Percentiles rank a stretch among this genome's conserved stretches.
Evolutionary conservation across 225 moss, liverwort and hornwort genomes (phyloP).

Genomic region (Marchantia paleacea): DNA sequence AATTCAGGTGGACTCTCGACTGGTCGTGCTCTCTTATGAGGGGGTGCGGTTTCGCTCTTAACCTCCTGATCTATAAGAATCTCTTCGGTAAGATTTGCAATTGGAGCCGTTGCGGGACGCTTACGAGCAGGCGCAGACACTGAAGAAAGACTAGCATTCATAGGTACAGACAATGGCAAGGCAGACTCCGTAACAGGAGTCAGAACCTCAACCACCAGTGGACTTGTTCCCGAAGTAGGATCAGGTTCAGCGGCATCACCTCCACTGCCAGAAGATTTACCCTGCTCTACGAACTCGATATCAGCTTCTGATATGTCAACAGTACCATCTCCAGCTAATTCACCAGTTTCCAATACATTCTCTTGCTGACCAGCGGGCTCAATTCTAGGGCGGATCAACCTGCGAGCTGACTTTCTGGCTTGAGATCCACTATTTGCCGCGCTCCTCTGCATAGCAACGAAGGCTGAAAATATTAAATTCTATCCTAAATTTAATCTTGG

Average conservation of each 20-base stretch:
- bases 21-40: slow-evolving; percentile 65
- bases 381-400: slow-evolving; percentile 83
- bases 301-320: slow-evolving; percentile 59
- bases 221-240: slow-evolving; percentile 32
- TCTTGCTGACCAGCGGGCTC: slow-evolving; percentile 66
- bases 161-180: slow-evolving; percentile 21
- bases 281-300: slow-evolving; percentile 52
- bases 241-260: slow-evolving; percentile 46
- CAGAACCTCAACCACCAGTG: slow-evolving; percentile 28
- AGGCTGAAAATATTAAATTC: background rate
- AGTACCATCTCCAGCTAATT: slow-evolving; percentile 51
- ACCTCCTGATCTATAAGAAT: slow-evolving; percentile 37
- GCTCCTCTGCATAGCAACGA: slow-evolving; percentile 8
- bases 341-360: slow-evolving; percentile 56
- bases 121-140: slow-evolving; percentile 52
- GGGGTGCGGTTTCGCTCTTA: slow-evolving; percentile 67
- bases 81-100: slow-evolving; percentile 44
- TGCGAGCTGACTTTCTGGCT: slow-evolving; percentile 72
- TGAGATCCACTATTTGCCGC: slow-evolving; percentile 47
- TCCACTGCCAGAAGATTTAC: slow-evolving; percentile 30
- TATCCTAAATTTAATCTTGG: too few species aligned
- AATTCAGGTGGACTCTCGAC: slow-evolving; percentile 48
- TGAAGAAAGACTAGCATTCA: slow-evolving; percentile 27
- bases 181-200: slow-evolving; percentile 44
- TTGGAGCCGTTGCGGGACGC: slow-evolving; percentile 52